These are phyloP conservation scores for Chlorociboria aeruginascens DNA, from an alignment of 495 filamentous ascomycete species.

Conservation along the genomic window DNA sequence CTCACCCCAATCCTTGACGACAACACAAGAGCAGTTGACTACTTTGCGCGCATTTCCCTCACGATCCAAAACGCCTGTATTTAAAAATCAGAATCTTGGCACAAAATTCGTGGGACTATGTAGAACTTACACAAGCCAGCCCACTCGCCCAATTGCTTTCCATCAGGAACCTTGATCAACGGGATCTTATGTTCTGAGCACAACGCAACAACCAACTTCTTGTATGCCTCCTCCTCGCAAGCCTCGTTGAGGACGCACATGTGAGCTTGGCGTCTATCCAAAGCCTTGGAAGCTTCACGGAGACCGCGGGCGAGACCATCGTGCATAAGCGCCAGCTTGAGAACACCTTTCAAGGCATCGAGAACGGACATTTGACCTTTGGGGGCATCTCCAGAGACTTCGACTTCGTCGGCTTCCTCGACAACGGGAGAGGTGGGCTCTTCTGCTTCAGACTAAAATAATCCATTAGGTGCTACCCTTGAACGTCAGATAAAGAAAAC, in stretches of 20 bases:
- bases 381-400: slow-evolving; percentile 73
- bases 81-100: slow-evolving; percentile 5
- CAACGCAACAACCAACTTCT: slow-evolving; percentile 97
- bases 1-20: slow-evolving; percentile 98
- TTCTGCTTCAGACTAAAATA: slow-evolving; percentile 48
- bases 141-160: slow-evolving; percentile 99
- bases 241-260: slow-evolving; percentile 99
- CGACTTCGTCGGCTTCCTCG: slow-evolving; percentile 75
- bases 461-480: neutral
- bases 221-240: slow-evolving; percentile 99
- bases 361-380: slow-evolving; percentile 96
- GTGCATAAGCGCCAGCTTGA: slow-evolving; percentile 98
- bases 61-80: slow-evolving; percentile 84
- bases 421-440: slow-evolving; percentile 53
- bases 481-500: slow-evolving; percentile 11
- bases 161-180: slow-evolving; percentile 98
- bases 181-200: slow-evolving; percentile 99
- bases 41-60: slow-evolving; percentile 99
- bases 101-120: neutral
- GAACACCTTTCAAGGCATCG: slow-evolving; percentile 92
- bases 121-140: slow-evolving; percentile 86
- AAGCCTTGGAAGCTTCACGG: slow-evolving; percentile 92
- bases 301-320: slow-evolving; percentile 97
- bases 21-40: slow-evolving; percentile 99
- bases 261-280: slow-evolving; percentile 94